phyloP scores from a whole-genome alignment of 75 land plant species.

The Azolla pinnata region DNA sequence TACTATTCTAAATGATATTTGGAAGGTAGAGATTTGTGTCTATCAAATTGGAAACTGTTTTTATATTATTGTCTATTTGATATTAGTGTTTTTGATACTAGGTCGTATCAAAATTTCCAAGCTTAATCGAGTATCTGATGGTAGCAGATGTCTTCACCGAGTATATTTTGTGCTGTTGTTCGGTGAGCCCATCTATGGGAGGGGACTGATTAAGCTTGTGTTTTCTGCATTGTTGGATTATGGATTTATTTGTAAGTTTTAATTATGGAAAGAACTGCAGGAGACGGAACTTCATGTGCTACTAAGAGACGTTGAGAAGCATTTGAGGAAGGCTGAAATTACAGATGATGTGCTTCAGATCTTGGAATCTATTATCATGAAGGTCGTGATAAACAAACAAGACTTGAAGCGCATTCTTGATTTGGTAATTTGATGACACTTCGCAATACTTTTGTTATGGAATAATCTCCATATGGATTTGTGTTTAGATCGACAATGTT shows the following conservation, averaged over 20 bases:
- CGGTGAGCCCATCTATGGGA: conserved; percentile 39
- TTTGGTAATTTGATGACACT: conserved; percentile 35
- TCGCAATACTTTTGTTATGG: neutral
- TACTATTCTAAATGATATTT: conserved; percentile 36
- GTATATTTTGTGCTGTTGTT: conserved; percentile 42
- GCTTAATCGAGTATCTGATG: conserved; percentile 41
- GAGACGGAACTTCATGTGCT: conserved; percentile 32
- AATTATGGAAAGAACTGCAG: conserved; percentile 16
- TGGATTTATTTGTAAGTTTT: no score
- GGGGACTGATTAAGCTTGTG: no score
- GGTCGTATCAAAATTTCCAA: conserved; percentile 34
- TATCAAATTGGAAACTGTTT: neutral
- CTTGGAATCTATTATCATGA: conserved; percentile 49
- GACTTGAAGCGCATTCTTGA: conserved; percentile 37
- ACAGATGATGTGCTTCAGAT: conserved; percentile 30
- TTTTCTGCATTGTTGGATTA: no score
- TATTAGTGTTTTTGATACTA: conserved; percentile 18
- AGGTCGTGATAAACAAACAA: conserved; percentile 38
- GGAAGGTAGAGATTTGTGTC: no score
- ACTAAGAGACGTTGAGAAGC: conserved; percentile 34
- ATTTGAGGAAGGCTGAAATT: conserved; percentile 16
- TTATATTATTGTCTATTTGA: neutral
- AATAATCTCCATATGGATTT: neutral
- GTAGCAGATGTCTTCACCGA: conserved; percentile 64
- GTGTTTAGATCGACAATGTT: conserved; percentile 1